A percentile compares a stretch with the other conserved stretches of the same genome.
Conservation (phyloP, 192 early-diverging fungal species). For the Coemansia sp. region DNA sequence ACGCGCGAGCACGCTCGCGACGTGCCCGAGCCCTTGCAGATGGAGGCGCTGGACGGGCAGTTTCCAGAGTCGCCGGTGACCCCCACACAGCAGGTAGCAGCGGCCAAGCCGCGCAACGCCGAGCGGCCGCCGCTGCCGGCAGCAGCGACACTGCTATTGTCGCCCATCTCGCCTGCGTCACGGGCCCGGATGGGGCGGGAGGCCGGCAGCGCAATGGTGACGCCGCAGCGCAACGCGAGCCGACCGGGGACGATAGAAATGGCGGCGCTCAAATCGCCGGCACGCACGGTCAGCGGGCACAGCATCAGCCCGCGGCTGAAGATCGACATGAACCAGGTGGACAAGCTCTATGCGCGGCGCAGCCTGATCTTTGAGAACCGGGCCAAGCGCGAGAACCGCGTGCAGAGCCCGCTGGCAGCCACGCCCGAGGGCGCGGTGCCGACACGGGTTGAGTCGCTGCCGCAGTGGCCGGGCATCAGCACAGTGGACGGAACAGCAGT, state of each 20-base stretch:
- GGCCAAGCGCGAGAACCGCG: slow-evolving; percentile 19
- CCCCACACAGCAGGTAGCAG: slow-evolving; percentile 1
- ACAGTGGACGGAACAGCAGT: neutral
- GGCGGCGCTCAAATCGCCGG: slow-evolving; percentile 3
- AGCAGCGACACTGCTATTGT: neutral
- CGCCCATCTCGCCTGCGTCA: slow-evolving; percentile 16
- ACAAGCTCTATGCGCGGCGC: slow-evolving; percentile 32
- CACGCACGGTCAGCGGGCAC: slow-evolving; percentile 30
- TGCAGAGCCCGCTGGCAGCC: neutral
- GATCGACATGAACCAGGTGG: slow-evolving; percentile 48
- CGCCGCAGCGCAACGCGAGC: neutral
- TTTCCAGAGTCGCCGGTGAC: slow-evolving; percentile 25
- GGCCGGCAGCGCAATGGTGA: no score
- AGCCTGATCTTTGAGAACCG: slow-evolving; percentile 45
- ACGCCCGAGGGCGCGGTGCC: neutral
- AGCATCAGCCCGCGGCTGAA: slow-evolving; percentile 29
- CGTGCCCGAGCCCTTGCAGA: slow-evolving; percentile 10
- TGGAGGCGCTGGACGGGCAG: slow-evolving; percentile 20
- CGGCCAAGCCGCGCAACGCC: neutral
- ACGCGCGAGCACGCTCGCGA: slow-evolving; percentile 11
- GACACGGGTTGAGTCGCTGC: neutral
- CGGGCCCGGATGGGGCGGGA: neutral
- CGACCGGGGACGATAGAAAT: neutral
- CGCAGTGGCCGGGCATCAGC: neutral
- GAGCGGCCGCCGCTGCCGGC: neutral